Base-by-base conservation (phyloP, 2,329 filamentous ascomycete species). In the Pseudopithomyces chartarum region DNA sequence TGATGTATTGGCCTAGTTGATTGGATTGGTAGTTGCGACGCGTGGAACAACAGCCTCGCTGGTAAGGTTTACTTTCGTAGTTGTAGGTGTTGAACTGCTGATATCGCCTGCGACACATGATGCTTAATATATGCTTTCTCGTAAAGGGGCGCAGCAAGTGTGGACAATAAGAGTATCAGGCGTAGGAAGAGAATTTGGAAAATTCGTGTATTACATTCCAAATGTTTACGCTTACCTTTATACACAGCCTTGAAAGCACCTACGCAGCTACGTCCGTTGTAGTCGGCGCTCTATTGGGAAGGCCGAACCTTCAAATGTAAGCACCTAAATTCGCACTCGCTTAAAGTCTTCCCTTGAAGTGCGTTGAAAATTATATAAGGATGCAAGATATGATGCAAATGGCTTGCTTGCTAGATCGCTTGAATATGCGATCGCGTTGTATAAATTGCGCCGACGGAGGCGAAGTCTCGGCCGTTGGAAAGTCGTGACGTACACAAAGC, bases 311-410 rank as follows among this genome's bases (percentile, higher is more conserved):
- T 32, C n/a, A n/a, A n/a, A n/a, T n/a, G 32, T 48, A n/a, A 36
- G 19, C 45, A n/a, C 44, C 12, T 50, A 50, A 5, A n/a, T n/a
- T 50, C 47, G 47, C 34, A 50, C 34, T 50, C 47, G 47, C 34
- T 50, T 50, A 39, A 32, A 2, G 34, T 44, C 5, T 2, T 29
- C 26, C 8, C 26, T 29, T 4, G 26, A 5, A 29, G 26, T 29
- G 26, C 26, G 26, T 8, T 29, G 26, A 8, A 29, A 29, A 5
- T 29, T 4, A 29, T 5, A 29, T 4, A 29, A 29, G 26, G 8
- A 29, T 29, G 8, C 26, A 8, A 29, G 26, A 8, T 29, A 8
- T 29, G 26, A 29, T 29, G 26, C 26, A 29, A 29, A 8, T 5
- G 26, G 5, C 8, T 29, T 29, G 26, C 26, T 8, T 5, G 26